Conservation (phyloP, 2,329 filamentous ascomycete species). For the Penicillium olsonii region DNA sequence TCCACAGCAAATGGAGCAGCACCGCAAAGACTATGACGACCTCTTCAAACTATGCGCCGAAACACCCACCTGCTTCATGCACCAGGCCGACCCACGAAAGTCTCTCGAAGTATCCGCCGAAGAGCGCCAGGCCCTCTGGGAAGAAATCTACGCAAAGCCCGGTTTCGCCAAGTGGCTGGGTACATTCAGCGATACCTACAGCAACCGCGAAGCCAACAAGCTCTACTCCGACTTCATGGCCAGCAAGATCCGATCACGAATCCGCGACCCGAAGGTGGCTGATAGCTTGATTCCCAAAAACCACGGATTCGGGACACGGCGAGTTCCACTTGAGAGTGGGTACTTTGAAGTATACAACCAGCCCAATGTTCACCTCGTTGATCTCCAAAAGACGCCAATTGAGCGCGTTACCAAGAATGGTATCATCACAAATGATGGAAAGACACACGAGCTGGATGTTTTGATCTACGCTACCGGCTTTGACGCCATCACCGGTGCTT, state of each 20-base stretch:
- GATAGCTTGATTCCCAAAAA: constrained; percentile 22
- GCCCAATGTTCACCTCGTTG: constrained; percentile 36
- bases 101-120: constrained; percentile 16
- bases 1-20: constrained; percentile 15
- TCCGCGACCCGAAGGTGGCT: constrained; percentile 16
- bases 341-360: constrained; percentile 40
- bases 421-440: constrained; percentile 42
- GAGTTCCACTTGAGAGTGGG: constrained; percentile 23
- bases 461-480: constrained; percentile 51
- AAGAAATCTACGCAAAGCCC: constrained; percentile 17
- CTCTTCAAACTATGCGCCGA: constrained; percentile 15
- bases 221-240: constrained; percentile 23
- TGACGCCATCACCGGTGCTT: constrained; percentile 45
- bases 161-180: constrained; percentile 24
- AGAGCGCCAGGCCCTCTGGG: constrained; percentile 16
- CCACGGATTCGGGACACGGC: constrained; percentile 19
- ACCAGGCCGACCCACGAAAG: constrained; percentile 18
- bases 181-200: constrained; percentile 20
- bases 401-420: constrained; percentile 29
- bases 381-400: constrained; percentile 23
- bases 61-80: constrained; percentile 20
- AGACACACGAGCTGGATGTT: constrained; percentile 42
- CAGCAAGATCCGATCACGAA: constrained; percentile 19
- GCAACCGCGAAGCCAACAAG: constrained; percentile 18
- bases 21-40: constrained; percentile 15